A percentile compares a stretch with the other conserved stretches of the same genome.
Conservation (phyloP, 2,329 filamentous ascomycete species). For the Arachnomyces sp. region DNA sequence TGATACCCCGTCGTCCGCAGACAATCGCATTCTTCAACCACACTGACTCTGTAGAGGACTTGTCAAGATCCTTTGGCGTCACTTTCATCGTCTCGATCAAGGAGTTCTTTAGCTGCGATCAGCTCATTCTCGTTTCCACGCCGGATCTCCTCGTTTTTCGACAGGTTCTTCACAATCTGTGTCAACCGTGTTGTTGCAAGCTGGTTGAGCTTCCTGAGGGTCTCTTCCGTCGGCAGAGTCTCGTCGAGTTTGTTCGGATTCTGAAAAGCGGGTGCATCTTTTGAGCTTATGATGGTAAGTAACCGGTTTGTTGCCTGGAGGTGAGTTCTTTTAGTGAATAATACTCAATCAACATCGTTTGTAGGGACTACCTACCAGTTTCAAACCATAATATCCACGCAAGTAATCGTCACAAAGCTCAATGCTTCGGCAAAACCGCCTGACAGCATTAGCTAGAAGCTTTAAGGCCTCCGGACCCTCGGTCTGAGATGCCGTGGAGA, state of each 20-base stretch:
- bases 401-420: slow-evolving; percentile 92
- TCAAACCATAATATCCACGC: slow-evolving; percentile 86
- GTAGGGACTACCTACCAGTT: slow-evolving; percentile 50
- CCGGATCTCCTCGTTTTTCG: slow-evolving; percentile 21
- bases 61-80: slow-evolving; percentile 6
- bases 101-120: slow-evolving; percentile 34
- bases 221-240: slow-evolving; percentile 16
- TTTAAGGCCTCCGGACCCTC: slow-evolving; percentile 31
- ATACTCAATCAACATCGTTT: not conserved
- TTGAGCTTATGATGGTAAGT: not conserved
- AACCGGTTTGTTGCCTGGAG: too few species aligned
- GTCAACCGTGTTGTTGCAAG: slow-evolving; percentile 31
- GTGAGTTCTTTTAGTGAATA: not conserved
- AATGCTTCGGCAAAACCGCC: slow-evolving; percentile 81
- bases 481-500: slow-evolving; percentile 44
- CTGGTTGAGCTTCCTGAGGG: slow-evolving; percentile 25
- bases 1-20: too few species aligned
- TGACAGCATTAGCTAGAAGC: slow-evolving; percentile 64
- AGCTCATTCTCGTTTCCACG: slow-evolving; percentile 32
- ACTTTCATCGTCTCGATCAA: slow-evolving; percentile 22
- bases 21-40: too few species aligned
- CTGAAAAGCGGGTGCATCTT: slow-evolving; percentile 4
- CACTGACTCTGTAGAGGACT: too few species aligned
- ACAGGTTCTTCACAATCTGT: slow-evolving; percentile 29
- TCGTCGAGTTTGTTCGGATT: slow-evolving; percentile 5